These are phyloP conservation scores for Ophiosphaerella narmari DNA, from an alignment of 2,329 filamentous ascomycete genomes.

Conservation along the genomic window DNA sequence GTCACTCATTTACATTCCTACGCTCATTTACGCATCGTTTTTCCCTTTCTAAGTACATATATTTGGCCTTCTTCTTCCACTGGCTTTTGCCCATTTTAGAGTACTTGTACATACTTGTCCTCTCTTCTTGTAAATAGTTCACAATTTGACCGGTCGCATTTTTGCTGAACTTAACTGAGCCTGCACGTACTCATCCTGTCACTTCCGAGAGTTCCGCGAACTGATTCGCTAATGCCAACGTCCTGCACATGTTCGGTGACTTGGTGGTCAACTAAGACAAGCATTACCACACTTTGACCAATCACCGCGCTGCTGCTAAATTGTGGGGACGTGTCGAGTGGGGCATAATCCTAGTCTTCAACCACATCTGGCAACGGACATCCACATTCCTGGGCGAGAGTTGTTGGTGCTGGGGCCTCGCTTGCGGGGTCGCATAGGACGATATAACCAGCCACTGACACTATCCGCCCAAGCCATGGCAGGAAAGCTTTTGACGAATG, in stretches of 20 bases:
- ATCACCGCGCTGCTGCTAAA: background rate
- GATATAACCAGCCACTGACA: background rate
- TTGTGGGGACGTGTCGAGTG: background rate
- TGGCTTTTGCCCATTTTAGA: background rate
- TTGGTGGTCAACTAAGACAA: background rate
- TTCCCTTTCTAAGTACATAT: background rate
- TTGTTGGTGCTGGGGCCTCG: background rate
- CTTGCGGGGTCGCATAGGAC: background rate
- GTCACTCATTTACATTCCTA: constrained; percentile 10
- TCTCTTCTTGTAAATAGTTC: too few relatives aligned
- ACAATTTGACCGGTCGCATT: too few relatives aligned
- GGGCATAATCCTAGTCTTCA: background rate
- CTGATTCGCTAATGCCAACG: too few relatives aligned
- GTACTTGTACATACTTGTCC: background rate
- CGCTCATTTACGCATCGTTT: constrained; percentile 4
- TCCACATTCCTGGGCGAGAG: background rate
- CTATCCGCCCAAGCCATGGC: background rate
- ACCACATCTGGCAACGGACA: background rate
- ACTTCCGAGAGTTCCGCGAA: too few relatives aligned
- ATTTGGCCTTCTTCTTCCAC: background rate
- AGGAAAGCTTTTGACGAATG: background rate
- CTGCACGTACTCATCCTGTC: background rate
- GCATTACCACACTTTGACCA: background rate
- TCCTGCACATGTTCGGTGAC: too few relatives aligned
- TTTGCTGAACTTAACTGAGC: too few relatives aligned